Base-by-base conservation (phyloP, 768 basidiomycete genomes). In the Macrolepiota dolichaula region DNA sequence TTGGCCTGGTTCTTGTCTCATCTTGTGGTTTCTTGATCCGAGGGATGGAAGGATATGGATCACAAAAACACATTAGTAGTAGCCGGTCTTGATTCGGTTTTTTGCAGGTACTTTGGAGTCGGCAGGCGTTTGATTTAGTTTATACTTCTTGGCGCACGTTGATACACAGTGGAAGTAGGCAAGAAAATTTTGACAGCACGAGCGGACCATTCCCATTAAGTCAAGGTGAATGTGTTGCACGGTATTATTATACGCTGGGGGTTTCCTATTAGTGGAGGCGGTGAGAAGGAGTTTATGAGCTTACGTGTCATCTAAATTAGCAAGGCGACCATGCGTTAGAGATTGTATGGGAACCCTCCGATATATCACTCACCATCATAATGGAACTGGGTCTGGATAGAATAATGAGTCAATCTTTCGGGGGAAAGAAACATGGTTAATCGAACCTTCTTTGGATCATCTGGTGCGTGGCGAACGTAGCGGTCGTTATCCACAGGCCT, bases 401-500 rank as follows among this genome's bases (percentile, higher is more conserved):
- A 35, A 27, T 24, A 13, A 55, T 57, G 13, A 66, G 54, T 9
- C 25, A 38, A 44, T 12, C 42, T 19, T 35, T 59, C 36, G 58
- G 29, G 13, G 19, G 35, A 24, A 6, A 27, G 35, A 54, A 57
- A 55, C 24, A 22, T 19, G 15, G 36, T 29, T 24, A 40, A 6
- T 13, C 81, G 17, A 63, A 89, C 91, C 85, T 92, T 91, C 84
- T 93, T 93, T 15, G 92, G 92, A 73, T 92, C 91, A 46, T 89
- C 85, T 4, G 92, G 92, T 7, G 92, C 92, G 58, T 78, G 81
- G 46, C 78, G 74, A 42, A 94, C 88, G 67, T 92, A 95, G 61
- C 89, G 80, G 70, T 94, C 92, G 69, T 96, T 94, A 68, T 92
- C 93, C 42, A 82, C 75, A 1, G 92, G 92, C 55, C 92, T 94